Evolutionary conservation across 768 basidiomycete genomes (phyloP), one percentile per base, ranked within the genome.

Genomic region (Tubosaeta sp.): DNA sequence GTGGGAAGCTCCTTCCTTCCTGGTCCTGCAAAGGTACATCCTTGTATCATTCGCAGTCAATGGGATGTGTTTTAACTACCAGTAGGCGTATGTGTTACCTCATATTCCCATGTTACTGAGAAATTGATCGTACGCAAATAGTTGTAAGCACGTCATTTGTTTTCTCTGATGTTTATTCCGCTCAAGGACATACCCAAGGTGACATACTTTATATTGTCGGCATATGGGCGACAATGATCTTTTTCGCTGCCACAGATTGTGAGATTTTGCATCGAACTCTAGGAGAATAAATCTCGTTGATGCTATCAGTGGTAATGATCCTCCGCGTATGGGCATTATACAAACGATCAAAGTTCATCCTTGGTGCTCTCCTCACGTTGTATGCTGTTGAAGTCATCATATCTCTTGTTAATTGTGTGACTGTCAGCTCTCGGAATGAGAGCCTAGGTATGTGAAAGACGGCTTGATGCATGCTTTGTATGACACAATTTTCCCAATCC

Each of bases 201-300:
- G 8, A 32, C 16, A 41, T 47, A 21, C 14, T 43, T 19, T 12
- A 12, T 29, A 13, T 8, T 32, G 7, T 51, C 1, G 9, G 18
- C n/a, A 2, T 3, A n/a, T 54, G 44, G 48, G 7, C 45, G 27
- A 13, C 5, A 8, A 8, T 49, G 21, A 11, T 41, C 1, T 57
- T 57, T 27, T 3, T 32, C 19, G 13, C 27, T 13, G 42, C 53
- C 10, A 46, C 53, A 1, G 56, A 57, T 18, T 14, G 44, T 45
- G 22, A 22, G 44, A 18, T n/a, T 22, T 18, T 19, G 9, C 12
- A 7, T 34, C 9, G 8, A 19, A 6, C 19, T 19, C 19, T 24
- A 9, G 30, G 6, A 3, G 10, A 24, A 34, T 10, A 14, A 24
- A 8, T 8, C 8, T 4, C 30, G 24, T 24, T 24, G n/a, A 22